Evolutionary conservation across 148 eudicot genomes (phyloP).

Genomic region (Mesembryanthemum crystallinum): DNA sequence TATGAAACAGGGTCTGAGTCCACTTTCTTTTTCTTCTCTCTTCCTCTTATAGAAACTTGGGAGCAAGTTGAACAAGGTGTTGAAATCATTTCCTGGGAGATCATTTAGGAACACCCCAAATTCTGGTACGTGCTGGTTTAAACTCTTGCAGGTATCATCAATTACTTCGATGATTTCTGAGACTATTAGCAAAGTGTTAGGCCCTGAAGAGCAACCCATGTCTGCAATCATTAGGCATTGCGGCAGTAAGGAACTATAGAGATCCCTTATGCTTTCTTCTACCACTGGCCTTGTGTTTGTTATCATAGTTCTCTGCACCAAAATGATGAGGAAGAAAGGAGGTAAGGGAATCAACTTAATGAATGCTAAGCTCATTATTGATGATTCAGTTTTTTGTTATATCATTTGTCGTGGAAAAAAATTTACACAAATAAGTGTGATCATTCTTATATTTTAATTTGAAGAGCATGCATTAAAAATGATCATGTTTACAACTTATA

Average conservation of each 20-base stretch:
- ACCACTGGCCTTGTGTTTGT: conserved; percentile 13
- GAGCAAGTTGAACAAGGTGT: conserved; percentile 30
- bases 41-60: conserved; percentile 19
- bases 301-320: conserved; percentile 20
- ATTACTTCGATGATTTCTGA: conserved; percentile 32
- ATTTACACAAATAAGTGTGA: no score
- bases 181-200: conserved; percentile 34
- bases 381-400: no score
- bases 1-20: conserved; percentile 35
- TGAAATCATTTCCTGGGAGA: conserved; percentile 52
- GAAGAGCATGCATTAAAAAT: no score
- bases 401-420: no score
- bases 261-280: conserved; percentile 25
- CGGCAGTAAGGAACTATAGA: conserved; percentile 18
- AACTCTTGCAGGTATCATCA: conserved; percentile 10
- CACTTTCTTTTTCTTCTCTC: conserved; percentile 15
- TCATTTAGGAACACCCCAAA: conserved; percentile 54
- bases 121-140: conserved; percentile 30
- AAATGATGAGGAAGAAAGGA: no score
- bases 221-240: conserved; percentile 47
- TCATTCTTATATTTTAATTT: no score
- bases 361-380: no score
- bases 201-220: conserved; percentile 70
- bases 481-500: no score
- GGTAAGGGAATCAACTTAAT: no score